Base-by-base conservation (phyloP, 2,329 filamentous ascomycete genomes). In the Diaporthe amygdali region DNA sequence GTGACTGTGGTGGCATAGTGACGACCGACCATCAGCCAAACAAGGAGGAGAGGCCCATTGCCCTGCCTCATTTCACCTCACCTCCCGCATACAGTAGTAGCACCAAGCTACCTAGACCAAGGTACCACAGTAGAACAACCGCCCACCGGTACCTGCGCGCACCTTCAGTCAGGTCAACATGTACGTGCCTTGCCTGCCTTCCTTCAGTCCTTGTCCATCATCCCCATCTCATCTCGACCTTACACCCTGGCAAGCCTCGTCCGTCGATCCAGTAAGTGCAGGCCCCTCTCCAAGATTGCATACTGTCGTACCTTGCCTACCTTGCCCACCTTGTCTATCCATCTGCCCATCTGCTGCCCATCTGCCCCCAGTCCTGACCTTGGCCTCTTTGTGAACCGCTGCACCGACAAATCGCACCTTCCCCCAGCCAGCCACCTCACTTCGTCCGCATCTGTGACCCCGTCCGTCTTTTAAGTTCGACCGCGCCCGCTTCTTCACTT, bases 301-400 rank as follows among this genome's bases (percentile, higher is more conserved):
- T 64, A 49, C 44, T 49, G 44, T 49, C 22, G 44, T 15, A 52
- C 49, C 49, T 32, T 25, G 20, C 25, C 14, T 37, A 52, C 61
- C 61, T 37, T 34, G 44, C 5, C 61, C 34, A 25, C 44, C 61
- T 41, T 66, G 41, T 30, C 61, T n/a, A 3, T 52, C 44, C 61
- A 66, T 37, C 61, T 66, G 41, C 59, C 37, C 34, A 15, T 14
- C 37, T 22, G 5, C 37, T 22, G 5, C 56, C 41, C 47, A 34
- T 27, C 41, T 49, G 14, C 41, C 27, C 25, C 25, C 54, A 37
- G 32, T 46, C 56, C 56, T 61, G 56, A 39, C 56, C 56, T 32
- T 61, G 56, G 25, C 37, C 37, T 39, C 52, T 51, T 61, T 72
- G 64, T 73, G 71, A 68, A 56, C 54, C 71, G n/a, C 64, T 61